These are phyloP conservation scores for Erythrobasidium hasegawianum DNA, from an alignment of 1,284 basidiomycete species.

Conservation along the genomic window DNA sequence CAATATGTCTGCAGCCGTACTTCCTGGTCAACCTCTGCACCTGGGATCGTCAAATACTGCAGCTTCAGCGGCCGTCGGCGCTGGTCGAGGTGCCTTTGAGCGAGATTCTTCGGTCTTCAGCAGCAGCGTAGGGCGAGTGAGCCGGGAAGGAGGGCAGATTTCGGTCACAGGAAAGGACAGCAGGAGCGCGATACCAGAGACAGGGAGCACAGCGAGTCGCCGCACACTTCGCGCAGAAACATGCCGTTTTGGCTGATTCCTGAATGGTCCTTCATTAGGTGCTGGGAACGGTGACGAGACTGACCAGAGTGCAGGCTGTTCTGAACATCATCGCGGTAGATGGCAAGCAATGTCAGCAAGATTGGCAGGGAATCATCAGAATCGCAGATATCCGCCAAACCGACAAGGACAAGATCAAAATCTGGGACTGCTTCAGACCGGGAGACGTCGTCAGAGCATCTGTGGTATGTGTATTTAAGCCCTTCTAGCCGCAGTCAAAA, in stretches of 20 bases:
- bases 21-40: conserved; percentile 31
- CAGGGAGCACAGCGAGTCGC: conserved; percentile 13
- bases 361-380: conserved; percentile 88
- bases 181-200: conserved; percentile 19
- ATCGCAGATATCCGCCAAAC: conserved; percentile 74
- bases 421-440: conserved; percentile 89
- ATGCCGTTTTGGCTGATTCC: background rate
- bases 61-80: conserved; percentile 3
- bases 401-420: conserved; percentile 87
- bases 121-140: conserved; percentile 9
- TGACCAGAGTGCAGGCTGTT: conserved; percentile 24
- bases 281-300: conserved; percentile 32
- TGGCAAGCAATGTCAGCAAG: conserved; percentile 67
- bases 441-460: conserved; percentile 91
- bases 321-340: conserved; percentile 33
- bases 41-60: background rate
- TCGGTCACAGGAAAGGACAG: conserved; percentile 24
- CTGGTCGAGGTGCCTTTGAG: conserved; percentile 23
- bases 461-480: conserved; percentile 62
- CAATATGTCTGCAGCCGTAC: conserved; percentile 7
- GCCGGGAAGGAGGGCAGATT: background rate
- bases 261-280: conserved; percentile 1
- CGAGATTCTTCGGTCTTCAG: conserved; percentile 25
- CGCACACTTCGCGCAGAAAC: background rate
- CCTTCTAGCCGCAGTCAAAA: background rate